Base-by-base conservation (phyloP, 1,284 basidiomycete species). In the Puccinia sorghi region DNA sequence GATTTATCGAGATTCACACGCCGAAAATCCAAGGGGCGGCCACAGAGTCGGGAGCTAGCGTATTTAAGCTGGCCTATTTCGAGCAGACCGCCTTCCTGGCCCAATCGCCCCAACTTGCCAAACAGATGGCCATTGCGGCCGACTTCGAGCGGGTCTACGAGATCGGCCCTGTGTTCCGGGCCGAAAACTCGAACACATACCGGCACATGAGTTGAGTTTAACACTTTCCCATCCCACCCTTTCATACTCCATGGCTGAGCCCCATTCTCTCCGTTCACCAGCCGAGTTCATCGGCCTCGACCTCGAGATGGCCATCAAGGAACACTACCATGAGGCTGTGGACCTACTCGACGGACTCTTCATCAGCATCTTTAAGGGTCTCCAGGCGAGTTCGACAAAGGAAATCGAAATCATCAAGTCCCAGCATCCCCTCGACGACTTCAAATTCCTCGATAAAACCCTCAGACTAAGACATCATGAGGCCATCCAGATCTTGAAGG, bases 91-190 rank as follows among this genome's bases (percentile, higher is more conserved):
- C 97, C 0, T 99, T 89, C 88, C 89, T 99, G 39, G 97, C 97
- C 8, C 97, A 99, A 86, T 93, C 91, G 67, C 97, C 97, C 59
- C 97, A 99, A 85, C 88, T 99, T 17, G 93, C 93, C 69, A 99
- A 99, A 86, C 97, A 99, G 86, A 99, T 99, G 97, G 93, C 93
- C 80, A 99, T 99, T 82, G 93, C 96, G 48, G 94, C 94, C 80
- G 97, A 99, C 87, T 95, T 99, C 85, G 96, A 97, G 84, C 89
- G 93, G 59, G 97, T 99, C 5, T 99, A 96, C 86, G 97, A 99
- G 86, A 94, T 99, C 81, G 96, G 91, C 0, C 89, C 89, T 57
- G 94, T 98, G 70, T 99, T 99, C 88, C 93, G 96, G 81, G 96
- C 96, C n/a, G 96, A 99, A 85, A 90, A 98, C 85, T 92, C 94